Base-by-base conservation (phyloP, 371 early-diverging fungal genomes). In the Gilbertella persicaria region DNA sequence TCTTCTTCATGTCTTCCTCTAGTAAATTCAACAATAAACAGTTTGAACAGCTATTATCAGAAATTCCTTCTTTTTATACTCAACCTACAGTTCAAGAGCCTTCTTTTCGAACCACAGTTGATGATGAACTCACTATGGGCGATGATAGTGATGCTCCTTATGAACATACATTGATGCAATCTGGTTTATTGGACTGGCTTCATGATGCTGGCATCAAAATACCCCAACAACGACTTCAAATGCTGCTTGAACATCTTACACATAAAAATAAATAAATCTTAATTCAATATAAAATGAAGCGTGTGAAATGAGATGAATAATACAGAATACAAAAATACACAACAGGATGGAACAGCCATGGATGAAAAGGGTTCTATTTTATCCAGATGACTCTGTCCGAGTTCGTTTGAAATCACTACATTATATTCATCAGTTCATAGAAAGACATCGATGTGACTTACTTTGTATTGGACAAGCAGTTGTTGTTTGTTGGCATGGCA, bases 141-240 rank as follows among this genome's bases (percentile, higher is more conserved):
- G 67, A 67, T 23, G 66, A 67, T 44, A 50, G 63, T 25, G 71
- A 71, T 50, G 48, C 58, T 3, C n/a, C 53, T 43, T 72, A 72
- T 50, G 50, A 66, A 16, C 55, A 58, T 12, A 53, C 60, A 6
- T 39, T 72, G 20, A 45, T 67, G 29, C 56, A 67, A 45, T 65
- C 68, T 4, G 64, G 65, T 10, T 60, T 72, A 21, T 25, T 60
- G 25, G 55, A 56, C 0, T 61, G 58, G 53, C 54, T 71, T 2
- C 46, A 55, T 3, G 43, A 29, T 2, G 55, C 59, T 17, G 53
- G 58, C 19, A 16, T 46, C 5, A 36, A 51, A 25, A 21, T 45
- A 38, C 16, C 44, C 8, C 42, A 50, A 5, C 37, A 44, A 24
- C 26, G 58, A 45, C 45, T 58, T 7, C 36, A 45, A 37, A 58